Percentiles rank a stretch among this genome's conserved stretches.
These are phyloP conservation scores for Sapria himalayana DNA, from an alignment of 345 rosid species.

Conservation along the genomic window DNA sequence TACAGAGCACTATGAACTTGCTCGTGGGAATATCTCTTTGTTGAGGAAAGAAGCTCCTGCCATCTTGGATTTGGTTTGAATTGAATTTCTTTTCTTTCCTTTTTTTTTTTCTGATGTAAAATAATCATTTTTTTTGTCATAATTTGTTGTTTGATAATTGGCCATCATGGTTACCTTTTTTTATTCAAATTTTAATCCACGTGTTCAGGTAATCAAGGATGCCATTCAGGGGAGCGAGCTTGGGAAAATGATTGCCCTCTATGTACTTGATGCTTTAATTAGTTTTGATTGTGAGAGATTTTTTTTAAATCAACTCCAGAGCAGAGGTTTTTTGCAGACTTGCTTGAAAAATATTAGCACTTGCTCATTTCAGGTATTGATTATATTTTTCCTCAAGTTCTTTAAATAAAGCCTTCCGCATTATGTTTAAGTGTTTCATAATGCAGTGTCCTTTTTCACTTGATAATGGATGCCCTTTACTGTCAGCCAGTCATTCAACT, in stretches of 20 bases:
- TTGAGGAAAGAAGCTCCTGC: slow-evolving; percentile 72
- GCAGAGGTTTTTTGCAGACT: slow-evolving; percentile 70
- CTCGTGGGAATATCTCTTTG: slow-evolving; percentile 58
- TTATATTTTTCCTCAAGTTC: too few species aligned
- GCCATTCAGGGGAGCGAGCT: slow-evolving; percentile 78
- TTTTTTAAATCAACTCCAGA: slow-evolving; percentile 81
- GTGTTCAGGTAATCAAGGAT: slow-evolving; percentile 59
- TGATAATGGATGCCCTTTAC: too few species aligned
- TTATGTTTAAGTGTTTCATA: too few species aligned
- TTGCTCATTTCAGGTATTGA: slow-evolving; percentile 41
- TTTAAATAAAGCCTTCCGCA: too few species aligned
- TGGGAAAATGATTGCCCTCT: slow-evolving; percentile 74
- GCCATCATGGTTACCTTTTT: slow-evolving; percentile 1
- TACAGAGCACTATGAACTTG: slow-evolving; percentile 77
- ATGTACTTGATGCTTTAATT: slow-evolving; percentile 69
- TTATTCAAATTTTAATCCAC: slow-evolving; percentile 5
- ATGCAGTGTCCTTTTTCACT: too few species aligned
- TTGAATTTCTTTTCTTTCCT: not conserved
- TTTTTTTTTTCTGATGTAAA: not conserved
- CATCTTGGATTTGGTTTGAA: slow-evolving; percentile 63
- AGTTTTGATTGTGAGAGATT: slow-evolving; percentile 71
- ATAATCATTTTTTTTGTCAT: not conserved
- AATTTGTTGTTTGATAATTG: not conserved
- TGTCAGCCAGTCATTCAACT: too few species aligned
- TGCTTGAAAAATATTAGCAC: slow-evolving; percentile 54